Evolutionary conservation across 805 yeast genomes (phyloP), one percentile per base, ranked within the genome.

Genomic region (Sugiyamaella americana): DNA sequence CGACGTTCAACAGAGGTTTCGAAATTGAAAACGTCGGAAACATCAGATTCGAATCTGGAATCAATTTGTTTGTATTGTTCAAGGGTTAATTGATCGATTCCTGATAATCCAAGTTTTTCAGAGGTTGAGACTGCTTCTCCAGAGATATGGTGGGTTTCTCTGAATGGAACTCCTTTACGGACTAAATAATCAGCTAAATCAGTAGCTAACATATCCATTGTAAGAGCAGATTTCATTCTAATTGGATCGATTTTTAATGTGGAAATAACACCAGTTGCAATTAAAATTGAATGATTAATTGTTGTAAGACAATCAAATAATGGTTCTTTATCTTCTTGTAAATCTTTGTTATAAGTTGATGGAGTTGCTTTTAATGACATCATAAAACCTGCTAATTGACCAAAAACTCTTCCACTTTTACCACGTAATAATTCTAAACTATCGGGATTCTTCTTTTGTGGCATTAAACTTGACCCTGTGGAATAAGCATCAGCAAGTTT

Each of bases 241-340:
- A 77, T 83, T 53, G 76, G 74, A 58, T 84, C 75, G 55, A 89
- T 85, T 37, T 65, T 62, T 58, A 93, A 74, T 1, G 98, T 93
- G 2, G 97, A 87, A 40, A 93, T 74, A 4, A 93, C 98, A 54
- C 99, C 99, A 1, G 97, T 89, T 26, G 98, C 95, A 62, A 93
- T 93, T 54, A 86, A 74, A 40, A 89, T 76, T 1, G 98, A 93
- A 69, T 93, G 98, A 58, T 87, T 95, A 20, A 91, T 94, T 1
- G 98, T 91, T 43, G 79, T 72, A 64, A 93, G 69, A 55, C 85
- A 79, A 68, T 93, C 99, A 60, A 93, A 93, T 53, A 93, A 72
- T n/a, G 99, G 96, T 68, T 93, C 99, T 67, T 93, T 93, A 68
- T 93, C 99, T 68, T 93, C 99, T 72, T 93, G 99, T 83, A 93